These are phyloP conservation scores for Acer campestre DNA, from an alignment of 345 rosid species.

Conservation along the genomic window DNA sequence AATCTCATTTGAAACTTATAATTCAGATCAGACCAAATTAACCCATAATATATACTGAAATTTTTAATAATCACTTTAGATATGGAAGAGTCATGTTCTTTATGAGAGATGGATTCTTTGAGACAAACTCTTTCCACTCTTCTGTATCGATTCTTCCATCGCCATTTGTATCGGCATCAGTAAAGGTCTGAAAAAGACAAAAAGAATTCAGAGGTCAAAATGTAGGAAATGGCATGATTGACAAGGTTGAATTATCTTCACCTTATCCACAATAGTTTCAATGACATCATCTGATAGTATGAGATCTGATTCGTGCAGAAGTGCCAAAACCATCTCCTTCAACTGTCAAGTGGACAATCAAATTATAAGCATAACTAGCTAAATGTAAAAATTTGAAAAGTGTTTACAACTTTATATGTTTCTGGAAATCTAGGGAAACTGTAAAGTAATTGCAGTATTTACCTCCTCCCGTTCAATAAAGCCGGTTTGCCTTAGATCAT, in stretches of 20 bases:
- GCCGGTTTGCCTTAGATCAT: slow-evolving; percentile 86
- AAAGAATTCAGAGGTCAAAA: not conserved
- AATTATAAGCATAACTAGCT: slow-evolving; percentile 8
- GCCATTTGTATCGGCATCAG: slow-evolving; percentile 64
- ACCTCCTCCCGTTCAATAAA: slow-evolving; percentile 91
- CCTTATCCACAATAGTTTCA: slow-evolving; percentile 80
- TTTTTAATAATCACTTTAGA: slow-evolving; percentile 55
- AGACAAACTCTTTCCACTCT: slow-evolving; percentile 88
- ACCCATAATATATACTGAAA: no score
- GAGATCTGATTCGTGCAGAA: slow-evolving; percentile 86
- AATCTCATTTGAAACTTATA: not conserved
- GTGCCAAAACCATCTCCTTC: slow-evolving; percentile 94
- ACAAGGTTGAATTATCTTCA: slow-evolving; percentile 17
- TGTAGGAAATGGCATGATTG: not conserved
- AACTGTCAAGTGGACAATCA: slow-evolving; percentile 41
- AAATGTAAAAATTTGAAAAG: not conserved
- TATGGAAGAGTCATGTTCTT: slow-evolving; percentile 96
- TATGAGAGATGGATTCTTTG: slow-evolving; percentile 71
- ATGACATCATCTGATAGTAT: slow-evolving; percentile 64
- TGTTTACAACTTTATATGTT: no score
- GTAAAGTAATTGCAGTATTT: slow-evolving; percentile 16
- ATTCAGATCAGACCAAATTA: not conserved
- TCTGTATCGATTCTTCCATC: slow-evolving; percentile 83
- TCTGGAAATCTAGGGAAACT: not conserved
- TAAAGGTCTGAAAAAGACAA: slow-evolving; percentile 50